Conservation (phyloP, 2,329 filamentous ascomycete species). For the Ceratocystis huliohia region DNA sequence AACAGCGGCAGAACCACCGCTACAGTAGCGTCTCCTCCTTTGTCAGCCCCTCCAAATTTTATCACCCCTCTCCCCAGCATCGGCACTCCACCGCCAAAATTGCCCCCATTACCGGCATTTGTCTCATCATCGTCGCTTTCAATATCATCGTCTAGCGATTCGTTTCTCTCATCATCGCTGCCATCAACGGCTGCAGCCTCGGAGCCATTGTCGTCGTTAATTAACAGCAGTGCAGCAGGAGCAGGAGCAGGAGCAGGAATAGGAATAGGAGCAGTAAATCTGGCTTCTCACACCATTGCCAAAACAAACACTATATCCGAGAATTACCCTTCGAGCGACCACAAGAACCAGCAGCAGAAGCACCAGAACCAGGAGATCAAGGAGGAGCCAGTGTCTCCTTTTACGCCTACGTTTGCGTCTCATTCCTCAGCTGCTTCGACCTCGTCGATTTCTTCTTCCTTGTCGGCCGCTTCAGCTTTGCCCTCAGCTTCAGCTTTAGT, state of each 20-base stretch:
- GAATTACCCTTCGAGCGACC: background rate
- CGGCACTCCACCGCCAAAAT: conserved; percentile 8
- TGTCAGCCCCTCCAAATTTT: background rate
- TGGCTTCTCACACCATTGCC: background rate
- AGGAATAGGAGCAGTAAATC: too few relatives aligned
- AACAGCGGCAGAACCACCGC: background rate
- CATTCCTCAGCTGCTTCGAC: background rate
- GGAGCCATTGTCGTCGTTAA: background rate
- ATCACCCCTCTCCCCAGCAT: conserved; percentile 10
- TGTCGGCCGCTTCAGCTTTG: too few relatives aligned
- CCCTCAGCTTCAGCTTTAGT: too few relatives aligned
- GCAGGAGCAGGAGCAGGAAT: too few relatives aligned
- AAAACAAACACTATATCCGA: background rate
- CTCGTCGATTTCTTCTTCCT: background rate
- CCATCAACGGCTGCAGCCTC: background rate
- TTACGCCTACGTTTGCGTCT: conserved; percentile 5
- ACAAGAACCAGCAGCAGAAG: background rate
- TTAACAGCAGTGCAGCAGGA: background rate
- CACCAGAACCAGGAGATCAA: background rate
- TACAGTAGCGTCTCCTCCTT: background rate
- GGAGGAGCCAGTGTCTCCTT: background rate
- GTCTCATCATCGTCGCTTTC: background rate
- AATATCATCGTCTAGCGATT: background rate
- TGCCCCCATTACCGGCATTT: conserved; percentile 12
- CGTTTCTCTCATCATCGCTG: background rate